Conservation (phyloP, 2,329 filamentous ascomycete species). For the Colletotrichum endophyticum region DNA sequence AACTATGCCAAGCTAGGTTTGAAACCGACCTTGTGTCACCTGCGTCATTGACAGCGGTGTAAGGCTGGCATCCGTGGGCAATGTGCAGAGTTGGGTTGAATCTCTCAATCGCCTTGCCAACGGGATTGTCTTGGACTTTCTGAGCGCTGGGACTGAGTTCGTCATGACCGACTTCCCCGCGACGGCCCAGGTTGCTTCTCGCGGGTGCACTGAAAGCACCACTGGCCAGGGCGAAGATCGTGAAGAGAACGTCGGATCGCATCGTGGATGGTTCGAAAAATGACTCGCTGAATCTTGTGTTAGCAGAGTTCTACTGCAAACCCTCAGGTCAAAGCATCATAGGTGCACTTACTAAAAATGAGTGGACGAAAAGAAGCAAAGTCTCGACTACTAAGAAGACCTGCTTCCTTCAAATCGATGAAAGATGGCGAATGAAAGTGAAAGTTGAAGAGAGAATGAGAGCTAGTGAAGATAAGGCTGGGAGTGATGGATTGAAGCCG, state of each 20-base stretch:
- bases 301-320: neutral
- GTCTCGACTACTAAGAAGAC: neutral
- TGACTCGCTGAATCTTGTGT: neutral
- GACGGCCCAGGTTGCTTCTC: neutral
- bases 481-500: neutral
- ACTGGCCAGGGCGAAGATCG: neutral
- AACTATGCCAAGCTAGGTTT: neutral
- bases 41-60: neutral
- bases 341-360: neutral
- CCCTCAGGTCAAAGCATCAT: neutral
- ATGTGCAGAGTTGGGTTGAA: slow-evolving; percentile 15
- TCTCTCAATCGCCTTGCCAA: neutral
- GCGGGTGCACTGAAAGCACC: neutral
- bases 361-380: neutral
- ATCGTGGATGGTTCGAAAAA: neutral
- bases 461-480: neutral
- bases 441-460: neutral
- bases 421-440: neutral
- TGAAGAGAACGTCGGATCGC: neutral
- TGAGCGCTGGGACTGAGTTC: neutral
- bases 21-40: neutral
- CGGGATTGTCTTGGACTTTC: neutral
- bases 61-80: slow-evolving; percentile 4
- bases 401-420: neutral
- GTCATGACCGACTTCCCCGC: neutral